Percentiles rank a stretch among this genome's conserved stretches.
These are phyloP conservation scores for Sporothrix schenckii DNA, from an alignment of 2,329 filamentous ascomycete species.

Conservation along the genomic window DNA sequence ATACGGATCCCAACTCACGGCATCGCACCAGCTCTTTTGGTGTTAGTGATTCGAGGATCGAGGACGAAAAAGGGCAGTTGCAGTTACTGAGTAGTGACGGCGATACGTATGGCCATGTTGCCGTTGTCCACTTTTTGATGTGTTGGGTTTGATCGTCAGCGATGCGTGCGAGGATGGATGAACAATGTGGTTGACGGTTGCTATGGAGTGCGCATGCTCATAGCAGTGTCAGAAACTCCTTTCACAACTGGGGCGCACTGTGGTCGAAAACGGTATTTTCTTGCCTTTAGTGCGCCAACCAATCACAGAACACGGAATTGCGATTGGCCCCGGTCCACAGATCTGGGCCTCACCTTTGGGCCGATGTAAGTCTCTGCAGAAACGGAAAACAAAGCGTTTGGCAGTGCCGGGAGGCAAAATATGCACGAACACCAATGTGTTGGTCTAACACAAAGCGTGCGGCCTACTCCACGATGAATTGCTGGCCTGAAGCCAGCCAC, in stretches of 20 bases:
- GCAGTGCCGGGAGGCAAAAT: constrained; percentile 9
- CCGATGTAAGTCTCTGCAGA: not conserved
- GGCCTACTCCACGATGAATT: not conserved
- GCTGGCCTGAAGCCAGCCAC: not conserved
- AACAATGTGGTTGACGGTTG: not conserved
- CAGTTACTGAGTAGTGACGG: too few species aligned
- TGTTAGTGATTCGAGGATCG: too few species aligned
- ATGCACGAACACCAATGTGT: not conserved
- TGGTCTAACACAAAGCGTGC: too few species aligned
- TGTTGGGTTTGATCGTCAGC: not conserved
- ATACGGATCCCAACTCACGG: not conserved
- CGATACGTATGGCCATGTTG: too few species aligned
- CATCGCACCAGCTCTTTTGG: not conserved
- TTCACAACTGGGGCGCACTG: constrained; percentile 20
- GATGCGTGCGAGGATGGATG: not conserved
- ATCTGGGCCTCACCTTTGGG: constrained; percentile 21
- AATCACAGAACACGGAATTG: constrained; percentile 35
- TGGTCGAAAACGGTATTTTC: constrained; percentile 31
- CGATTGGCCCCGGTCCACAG: constrained; percentile 20
- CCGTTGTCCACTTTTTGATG: not conserved
- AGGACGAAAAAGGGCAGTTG: too few species aligned
- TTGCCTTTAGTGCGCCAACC: constrained; percentile 13
- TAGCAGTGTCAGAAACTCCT: not conserved
- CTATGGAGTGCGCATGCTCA: not conserved
- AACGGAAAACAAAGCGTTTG: not conserved